A percentile compares a stretch with the other conserved stretches of the same genome.
These are phyloP conservation scores for Cercospora brassicicola DNA, from an alignment of 2,329 filamentous ascomycete genomes.

Conservation along the genomic window DNA sequence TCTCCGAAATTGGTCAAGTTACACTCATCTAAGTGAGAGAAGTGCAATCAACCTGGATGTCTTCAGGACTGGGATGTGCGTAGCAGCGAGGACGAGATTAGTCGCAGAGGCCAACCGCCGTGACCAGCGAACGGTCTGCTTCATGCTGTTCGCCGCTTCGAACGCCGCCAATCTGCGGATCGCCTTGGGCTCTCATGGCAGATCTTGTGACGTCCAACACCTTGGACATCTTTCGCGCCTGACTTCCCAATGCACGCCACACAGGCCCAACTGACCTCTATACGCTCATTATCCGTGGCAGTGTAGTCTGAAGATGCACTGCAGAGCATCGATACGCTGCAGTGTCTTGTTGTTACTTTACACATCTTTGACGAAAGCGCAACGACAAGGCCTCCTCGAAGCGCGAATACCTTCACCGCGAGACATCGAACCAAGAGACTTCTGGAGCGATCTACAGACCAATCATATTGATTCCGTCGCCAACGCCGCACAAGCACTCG, in stretches of 20 bases:
- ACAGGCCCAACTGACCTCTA: conserved; percentile 1
- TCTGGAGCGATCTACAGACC: background rate
- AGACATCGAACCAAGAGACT: background rate
- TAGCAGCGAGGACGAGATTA: background rate
- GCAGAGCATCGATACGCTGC: conserved; percentile 1
- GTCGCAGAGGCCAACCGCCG: background rate
- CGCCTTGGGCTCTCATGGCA: background rate
- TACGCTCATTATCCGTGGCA: conserved; percentile 1
- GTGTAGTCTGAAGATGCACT: background rate
- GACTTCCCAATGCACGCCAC: background rate
- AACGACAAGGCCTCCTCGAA: background rate
- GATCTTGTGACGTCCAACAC: background rate
- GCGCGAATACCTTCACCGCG: background rate
- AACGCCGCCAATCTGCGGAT: background rate
- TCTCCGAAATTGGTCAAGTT: background rate
- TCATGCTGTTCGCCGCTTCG: background rate
- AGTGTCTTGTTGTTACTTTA: background rate
- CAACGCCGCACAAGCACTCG: conserved; percentile 5
- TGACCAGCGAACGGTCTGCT: background rate
- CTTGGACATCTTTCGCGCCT: background rate
- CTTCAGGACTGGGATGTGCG: background rate
- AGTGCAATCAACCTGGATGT: background rate
- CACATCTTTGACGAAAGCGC: background rate
- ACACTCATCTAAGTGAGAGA: background rate
- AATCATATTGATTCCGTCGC: conserved; percentile 9